These are phyloP conservation scores for Ophiostoma sp. DNA, from an alignment of 2,329 filamentous ascomycete species.

Conservation along the genomic window DNA sequence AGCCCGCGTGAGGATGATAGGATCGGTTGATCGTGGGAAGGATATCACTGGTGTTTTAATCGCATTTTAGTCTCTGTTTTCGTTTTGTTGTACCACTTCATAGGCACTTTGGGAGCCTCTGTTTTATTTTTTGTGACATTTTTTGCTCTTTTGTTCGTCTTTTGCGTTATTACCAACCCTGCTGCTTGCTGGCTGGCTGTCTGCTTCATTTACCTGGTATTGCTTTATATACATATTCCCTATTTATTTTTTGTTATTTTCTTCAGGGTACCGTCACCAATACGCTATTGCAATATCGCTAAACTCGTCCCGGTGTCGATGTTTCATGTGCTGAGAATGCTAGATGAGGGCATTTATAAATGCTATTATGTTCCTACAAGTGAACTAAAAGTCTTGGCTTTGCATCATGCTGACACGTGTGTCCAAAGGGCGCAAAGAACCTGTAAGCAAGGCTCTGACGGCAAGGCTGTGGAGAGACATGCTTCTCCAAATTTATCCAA, in stretches of 20 bases:
- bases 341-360: no score
- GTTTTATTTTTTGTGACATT: neutral
- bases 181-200: neutral
- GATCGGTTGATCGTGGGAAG: neutral
- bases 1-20: conserved; percentile 30
- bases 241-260: neutral
- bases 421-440: neutral
- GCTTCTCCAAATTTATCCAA: conserved; percentile 2
- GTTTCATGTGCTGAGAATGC: neutral
- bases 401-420: conserved; percentile 1
- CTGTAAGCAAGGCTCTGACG: neutral
- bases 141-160: neutral
- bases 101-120: no score
- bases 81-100: neutral
- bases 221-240: conserved; percentile 3
- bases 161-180: neutral
- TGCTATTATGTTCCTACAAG: neutral
- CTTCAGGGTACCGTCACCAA: neutral
- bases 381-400: conserved; percentile 6
- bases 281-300: neutral
- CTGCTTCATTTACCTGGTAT: neutral
- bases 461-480: conserved; percentile 4
- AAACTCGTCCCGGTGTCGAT: no score
- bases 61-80: neutral
- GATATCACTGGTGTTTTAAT: neutral